Conservation (phyloP, 345 rosid genomes). For the Erucastrum elatum region DNA sequence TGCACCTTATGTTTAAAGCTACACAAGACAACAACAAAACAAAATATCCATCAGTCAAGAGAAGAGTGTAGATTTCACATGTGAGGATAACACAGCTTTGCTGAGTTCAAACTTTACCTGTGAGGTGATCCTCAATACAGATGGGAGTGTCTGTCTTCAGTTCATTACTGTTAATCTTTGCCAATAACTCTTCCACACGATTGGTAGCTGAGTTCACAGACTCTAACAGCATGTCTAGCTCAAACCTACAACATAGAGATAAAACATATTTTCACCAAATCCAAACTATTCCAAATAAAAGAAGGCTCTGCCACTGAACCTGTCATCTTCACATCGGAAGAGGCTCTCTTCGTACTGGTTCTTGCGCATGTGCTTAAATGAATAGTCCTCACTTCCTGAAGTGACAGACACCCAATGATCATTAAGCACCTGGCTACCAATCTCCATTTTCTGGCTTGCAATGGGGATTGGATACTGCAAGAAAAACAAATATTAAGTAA, state of each 20-base stretch:
- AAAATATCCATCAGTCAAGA: constrained; percentile 11
- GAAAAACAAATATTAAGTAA: constrained; percentile 23
- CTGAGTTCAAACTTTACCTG: constrained; percentile 50
- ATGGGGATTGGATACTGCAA: constrained; percentile 83
- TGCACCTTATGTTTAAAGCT: constrained; percentile 91
- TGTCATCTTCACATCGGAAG: constrained; percentile 96
- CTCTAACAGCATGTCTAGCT: constrained; percentile 95
- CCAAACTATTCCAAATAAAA: constrained; percentile 6
- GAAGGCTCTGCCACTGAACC: constrained; percentile 45
- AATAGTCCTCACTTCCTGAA: constrained; percentile 99
- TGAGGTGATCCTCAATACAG: constrained; percentile 71
- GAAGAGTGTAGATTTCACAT: background rate
- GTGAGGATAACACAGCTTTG: background rate
- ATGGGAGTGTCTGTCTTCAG: constrained; percentile 60
- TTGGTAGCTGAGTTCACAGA: constrained; percentile 79
- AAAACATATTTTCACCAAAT: constrained; percentile 17
- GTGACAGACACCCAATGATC: constrained; percentile 98
- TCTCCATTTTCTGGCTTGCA: constrained; percentile 80
- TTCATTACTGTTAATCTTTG: constrained; percentile 64
- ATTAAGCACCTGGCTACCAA: constrained; percentile 84
- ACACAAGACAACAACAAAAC: constrained; percentile 31
- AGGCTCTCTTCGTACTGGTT: constrained; percentile 98
- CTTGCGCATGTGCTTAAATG: constrained; percentile 98
- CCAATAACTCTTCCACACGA: constrained; percentile 83
- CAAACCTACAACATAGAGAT: constrained; percentile 63